Conservation (phyloP, 1,284 basidiomycete species). For the Boletus holoroseus region DNA sequence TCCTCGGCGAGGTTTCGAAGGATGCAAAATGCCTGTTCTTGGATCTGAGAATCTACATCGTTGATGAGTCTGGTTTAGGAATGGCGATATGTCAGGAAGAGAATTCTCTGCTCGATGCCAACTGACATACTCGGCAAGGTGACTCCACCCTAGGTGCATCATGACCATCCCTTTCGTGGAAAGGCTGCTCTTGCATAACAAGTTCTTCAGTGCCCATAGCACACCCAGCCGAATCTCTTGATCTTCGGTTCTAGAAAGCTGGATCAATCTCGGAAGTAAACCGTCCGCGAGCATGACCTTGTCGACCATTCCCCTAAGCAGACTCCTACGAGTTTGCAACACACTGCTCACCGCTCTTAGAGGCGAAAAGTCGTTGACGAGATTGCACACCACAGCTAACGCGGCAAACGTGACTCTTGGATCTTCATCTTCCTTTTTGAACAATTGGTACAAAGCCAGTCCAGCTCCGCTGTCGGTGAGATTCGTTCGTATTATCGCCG, state of each 20-base stretch:
- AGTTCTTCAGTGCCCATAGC: conserved; percentile 79
- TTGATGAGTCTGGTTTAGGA: conserved; percentile 40
- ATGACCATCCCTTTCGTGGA: conserved; percentile 62
- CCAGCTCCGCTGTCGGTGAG: conserved; percentile 80
- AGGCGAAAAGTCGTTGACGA: conserved; percentile 84
- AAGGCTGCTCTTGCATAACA: conserved; percentile 56
- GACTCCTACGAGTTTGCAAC: not conserved
- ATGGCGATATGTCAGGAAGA: not conserved
- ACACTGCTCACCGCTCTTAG: conserved; percentile 53
- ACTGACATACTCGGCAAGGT: conserved; percentile 44
- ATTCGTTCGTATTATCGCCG: conserved; percentile 74
- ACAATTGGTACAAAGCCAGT: conserved; percentile 57
- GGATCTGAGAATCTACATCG: conserved; percentile 48
- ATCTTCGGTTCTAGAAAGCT: conserved; percentile 50
- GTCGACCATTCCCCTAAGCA: not conserved
- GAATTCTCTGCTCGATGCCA: not conserved
- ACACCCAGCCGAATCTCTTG: conserved; percentile 59
- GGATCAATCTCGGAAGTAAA: conserved; percentile 56
- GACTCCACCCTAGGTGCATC: conserved; percentile 56
- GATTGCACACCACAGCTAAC: conserved; percentile 73
- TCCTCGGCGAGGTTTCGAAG: conserved; percentile 59
- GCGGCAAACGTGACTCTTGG: conserved; percentile 69
- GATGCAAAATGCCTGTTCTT: conserved; percentile 64
- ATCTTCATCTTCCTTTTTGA: conserved; percentile 57
- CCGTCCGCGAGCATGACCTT: conserved; percentile 53